These are phyloP conservation scores for Nemania diffusa DNA, from an alignment of 2,329 filamentous ascomycete species.

Conservation along the genomic window DNA sequence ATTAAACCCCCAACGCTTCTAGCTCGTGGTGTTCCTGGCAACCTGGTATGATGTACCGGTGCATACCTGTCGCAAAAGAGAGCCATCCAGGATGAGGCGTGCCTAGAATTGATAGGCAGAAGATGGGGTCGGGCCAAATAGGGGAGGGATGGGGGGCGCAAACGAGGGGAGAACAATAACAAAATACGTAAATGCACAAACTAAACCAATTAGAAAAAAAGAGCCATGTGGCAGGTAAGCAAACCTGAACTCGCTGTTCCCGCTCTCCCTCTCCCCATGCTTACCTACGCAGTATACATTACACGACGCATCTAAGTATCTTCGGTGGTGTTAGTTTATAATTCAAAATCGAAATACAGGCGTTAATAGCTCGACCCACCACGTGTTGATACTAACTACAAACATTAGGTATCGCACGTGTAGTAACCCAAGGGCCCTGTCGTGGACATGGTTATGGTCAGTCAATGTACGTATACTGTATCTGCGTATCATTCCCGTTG, in stretches of 20 bases:
- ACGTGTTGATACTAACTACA: constrained; percentile 22
- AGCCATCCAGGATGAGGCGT: neutral
- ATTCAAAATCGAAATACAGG: constrained; percentile 27
- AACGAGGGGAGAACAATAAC: neutral
- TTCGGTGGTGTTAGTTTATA: constrained; percentile 6
- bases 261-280: too few relatives aligned
- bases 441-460: constrained; percentile 27
- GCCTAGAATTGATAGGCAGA: constrained; percentile 1
- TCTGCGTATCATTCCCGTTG: constrained; percentile 23
- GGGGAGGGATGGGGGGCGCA: neutral
- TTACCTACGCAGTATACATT: too few relatives aligned
- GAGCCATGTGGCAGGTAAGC: neutral
- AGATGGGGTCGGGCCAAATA: constrained; percentile 12
- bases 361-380: constrained; percentile 27
- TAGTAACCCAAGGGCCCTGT: constrained; percentile 32
- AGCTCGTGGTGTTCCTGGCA: constrained; percentile 8
- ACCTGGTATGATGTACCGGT: constrained; percentile 19
- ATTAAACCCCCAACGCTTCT: constrained; percentile 29
- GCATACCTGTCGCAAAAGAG: constrained; percentile 6
- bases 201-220: neutral
- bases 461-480: constrained; percentile 26
- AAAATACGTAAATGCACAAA: too few relatives aligned
- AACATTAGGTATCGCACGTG: constrained; percentile 19
- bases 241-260: constrained; percentile 9
- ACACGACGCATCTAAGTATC: neutral